Base-by-base conservation (phyloP, 1,139 yeast species). In the Candida sanyaensis region DNA sequence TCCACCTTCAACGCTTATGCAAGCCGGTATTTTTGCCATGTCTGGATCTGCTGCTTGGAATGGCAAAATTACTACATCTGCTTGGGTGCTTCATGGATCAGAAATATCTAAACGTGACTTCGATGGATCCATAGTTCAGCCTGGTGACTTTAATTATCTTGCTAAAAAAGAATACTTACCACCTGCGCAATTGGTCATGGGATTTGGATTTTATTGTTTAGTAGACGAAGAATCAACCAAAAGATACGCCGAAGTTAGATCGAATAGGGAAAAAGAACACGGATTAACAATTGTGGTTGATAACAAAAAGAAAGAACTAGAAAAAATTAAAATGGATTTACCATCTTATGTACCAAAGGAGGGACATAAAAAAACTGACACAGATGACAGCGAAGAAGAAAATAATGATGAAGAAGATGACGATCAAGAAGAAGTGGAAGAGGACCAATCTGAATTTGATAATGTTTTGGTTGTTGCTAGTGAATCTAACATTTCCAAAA, bases 41-140 rank as follows among this genome's bases (percentile, higher is more conserved):
- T 77, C 95, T n/a, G 80, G 92, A 0, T 85, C 96, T 1, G 82
- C 79, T 42, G 96, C 97, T 0, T 93, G 99, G 99, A 92, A 84
- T 43, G 80, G 85, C 42, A 92, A 91, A 62, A 77, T 86, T 39
- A 80, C 88, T 1, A 81, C 88, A 0, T 84, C 96, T 1, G 87
- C 97, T 3, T 91, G 96, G 96, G 87, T 83, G 76, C 81, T 88
- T 23, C 76, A 75, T 42, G 91, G 88, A 6, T 64, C 68, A 29
- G 86, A 81, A 46, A 74, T 91, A 5, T 80, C 89, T 1, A 88
- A 90, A 59, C 80, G 80, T 45, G 91, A 84, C 59, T 72, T 76
- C 50, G 89, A 84, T 56, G 84, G 83, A 1, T 77, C 81, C 7
- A 75, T 88, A 29, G 71, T 91, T 43, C 78, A 84, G 1, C 72